These are phyloP conservation scores for Austroboletus niveus DNA, from an alignment of 1,284 basidiomycete genomes.

Conservation along the genomic window DNA sequence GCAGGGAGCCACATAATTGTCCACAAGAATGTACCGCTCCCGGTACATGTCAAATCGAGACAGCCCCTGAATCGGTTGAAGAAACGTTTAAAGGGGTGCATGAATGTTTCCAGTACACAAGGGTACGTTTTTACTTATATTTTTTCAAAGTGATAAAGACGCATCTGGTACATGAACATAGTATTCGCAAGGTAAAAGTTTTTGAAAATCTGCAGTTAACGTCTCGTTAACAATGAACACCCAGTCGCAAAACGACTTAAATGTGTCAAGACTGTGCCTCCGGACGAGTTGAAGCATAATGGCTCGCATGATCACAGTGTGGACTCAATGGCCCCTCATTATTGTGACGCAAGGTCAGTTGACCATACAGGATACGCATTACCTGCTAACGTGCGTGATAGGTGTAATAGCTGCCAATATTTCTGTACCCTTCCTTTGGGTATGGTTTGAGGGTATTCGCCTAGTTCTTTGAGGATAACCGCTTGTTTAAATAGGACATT, in stretches of 20 bases:
- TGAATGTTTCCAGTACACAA: slow-evolving; percentile 47
- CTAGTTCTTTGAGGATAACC: neutral
- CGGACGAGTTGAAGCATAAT: slow-evolving; percentile 39
- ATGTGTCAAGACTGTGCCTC: slow-evolving; percentile 45
- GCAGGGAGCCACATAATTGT: slow-evolving; percentile 47
- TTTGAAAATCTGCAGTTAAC: neutral
- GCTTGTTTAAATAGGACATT: slow-evolving; percentile 41
- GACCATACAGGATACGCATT: neutral
- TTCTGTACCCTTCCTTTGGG: slow-evolving; percentile 55
- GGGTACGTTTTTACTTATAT: slow-evolving; percentile 26
- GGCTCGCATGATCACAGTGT: slow-evolving; percentile 48
- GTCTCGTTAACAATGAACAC: neutral
- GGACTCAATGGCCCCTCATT: slow-evolving; percentile 42
- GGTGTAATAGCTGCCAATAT: slow-evolving; percentile 55
- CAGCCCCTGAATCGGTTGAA: slow-evolving; percentile 52
- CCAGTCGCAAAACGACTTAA: slow-evolving; percentile 48
- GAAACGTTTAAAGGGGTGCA: slow-evolving; percentile 49
- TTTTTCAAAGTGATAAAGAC: neutral
- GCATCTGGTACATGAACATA: slow-evolving; percentile 1
- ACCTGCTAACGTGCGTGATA: slow-evolving; percentile 16
- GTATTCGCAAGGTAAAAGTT: slow-evolving; percentile 25
- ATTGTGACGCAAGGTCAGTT: slow-evolving; percentile 46
- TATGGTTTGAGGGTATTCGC: slow-evolving; percentile 16
- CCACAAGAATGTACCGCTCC: slow-evolving; percentile 38
- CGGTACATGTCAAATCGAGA: slow-evolving; percentile 55